These are phyloP conservation scores for Candida argentea DNA, from an alignment of 805 yeast genomes.

Conservation along the genomic window DNA sequence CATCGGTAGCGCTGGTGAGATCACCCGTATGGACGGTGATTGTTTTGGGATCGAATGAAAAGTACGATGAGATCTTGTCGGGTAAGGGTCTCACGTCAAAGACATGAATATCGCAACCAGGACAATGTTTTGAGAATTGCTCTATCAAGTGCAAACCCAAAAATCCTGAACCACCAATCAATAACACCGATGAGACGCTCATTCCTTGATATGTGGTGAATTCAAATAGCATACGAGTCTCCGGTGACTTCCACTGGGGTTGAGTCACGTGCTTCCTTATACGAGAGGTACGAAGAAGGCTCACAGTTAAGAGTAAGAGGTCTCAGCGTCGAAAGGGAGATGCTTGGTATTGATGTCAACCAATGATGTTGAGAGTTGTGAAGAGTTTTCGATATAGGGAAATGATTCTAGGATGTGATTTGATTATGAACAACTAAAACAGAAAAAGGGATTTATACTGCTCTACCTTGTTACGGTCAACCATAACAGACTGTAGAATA, in stretches of 20 bases:
- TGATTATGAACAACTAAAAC: neutral
- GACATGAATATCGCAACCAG: constrained; percentile 69
- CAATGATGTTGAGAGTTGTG: too few species aligned
- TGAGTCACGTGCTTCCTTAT: too few species aligned
- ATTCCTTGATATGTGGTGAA: constrained; percentile 1
- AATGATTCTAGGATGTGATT: too few species aligned
- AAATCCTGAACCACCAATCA: constrained; percentile 95
- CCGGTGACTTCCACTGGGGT: too few species aligned
- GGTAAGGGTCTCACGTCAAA: constrained; percentile 90
- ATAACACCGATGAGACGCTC: constrained; percentile 47
- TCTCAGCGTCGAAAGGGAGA: too few species aligned
- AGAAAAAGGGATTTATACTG: constrained; percentile 17
- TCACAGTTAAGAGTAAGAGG: too few species aligned
- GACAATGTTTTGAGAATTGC: constrained; percentile 58
- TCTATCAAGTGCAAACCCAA: constrained; percentile 86
- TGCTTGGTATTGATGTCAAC: too few species aligned
- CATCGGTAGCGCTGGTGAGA: constrained; percentile 63
- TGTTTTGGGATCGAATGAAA: constrained; percentile 55
- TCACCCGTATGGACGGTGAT: constrained; percentile 73
- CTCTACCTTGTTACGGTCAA: constrained; percentile 18
- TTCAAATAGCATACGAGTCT: too few species aligned
- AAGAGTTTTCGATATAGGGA: too few species aligned
- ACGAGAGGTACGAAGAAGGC: too few species aligned
- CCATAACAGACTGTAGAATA: constrained; percentile 7
- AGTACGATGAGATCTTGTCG: constrained; percentile 54